Evolutionary conservation across 805 yeast genomes (phyloP), one percentile per base, ranked within the genome.

Genomic region (Pichia nakasei): DNA sequence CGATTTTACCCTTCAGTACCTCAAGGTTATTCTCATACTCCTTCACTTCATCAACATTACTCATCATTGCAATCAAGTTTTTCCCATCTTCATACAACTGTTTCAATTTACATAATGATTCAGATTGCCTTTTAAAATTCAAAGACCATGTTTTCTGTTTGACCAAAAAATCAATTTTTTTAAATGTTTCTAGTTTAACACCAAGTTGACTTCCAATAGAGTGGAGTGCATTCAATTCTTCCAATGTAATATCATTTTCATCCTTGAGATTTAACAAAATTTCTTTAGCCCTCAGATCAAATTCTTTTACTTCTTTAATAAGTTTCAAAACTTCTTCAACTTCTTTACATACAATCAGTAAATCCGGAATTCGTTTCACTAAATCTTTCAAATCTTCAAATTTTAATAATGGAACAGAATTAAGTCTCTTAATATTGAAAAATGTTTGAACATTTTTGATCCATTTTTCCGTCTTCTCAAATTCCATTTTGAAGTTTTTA

Each of bases 131-230:
- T 0, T 37, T 12, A 1, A 53, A 39, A 37, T 50, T 53, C 3
- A 61, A 60, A 20, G 67, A 29, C 78, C 80, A 74, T 18, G 52
- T 52, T 37, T 61, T 52, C 46, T 70, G 63, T 26, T 61, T 51
- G 11, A 67, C 7, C 15, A 29, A 29, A 12, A 29, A 6, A 39
- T 66, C 69, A 39, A 75, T 58, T 18, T 64, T 44, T 21, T 67
- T 68, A 12, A 67, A 56, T 5, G 80, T 70, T 3, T 76, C 73
- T 15, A 83, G 57, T 6, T 66, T 69, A 33, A 84, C 58, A 4
- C 84, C 84, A 54, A 81, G 74, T 3, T 79, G 69, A 45, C 68
- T 66, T 2, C 89, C 91, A 32, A 76, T 58, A 37, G 68, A 72
- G 21, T 80, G 71, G 56, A 82, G 57, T 35, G 74, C 78, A 32